Evolutionary conservation across 1,284 basidiomycete species (phyloP), one percentile per base, ranked within the genome.

Genomic region (Moniliella sp.): DNA sequence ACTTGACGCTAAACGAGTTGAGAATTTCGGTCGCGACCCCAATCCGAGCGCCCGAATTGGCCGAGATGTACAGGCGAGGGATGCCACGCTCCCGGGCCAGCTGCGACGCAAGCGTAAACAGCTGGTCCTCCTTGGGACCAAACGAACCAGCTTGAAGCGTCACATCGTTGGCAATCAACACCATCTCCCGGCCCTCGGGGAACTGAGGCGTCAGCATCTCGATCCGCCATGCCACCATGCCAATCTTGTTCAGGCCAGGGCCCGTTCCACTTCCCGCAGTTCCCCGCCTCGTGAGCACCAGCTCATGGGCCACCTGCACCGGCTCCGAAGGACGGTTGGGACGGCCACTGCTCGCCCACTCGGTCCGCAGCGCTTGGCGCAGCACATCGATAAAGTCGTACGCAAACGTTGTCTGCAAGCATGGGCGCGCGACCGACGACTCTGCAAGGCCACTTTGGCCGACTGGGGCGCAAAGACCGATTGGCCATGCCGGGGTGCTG

Each of bases 61-160:
- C 88, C 8, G 91, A 97, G 30, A 97, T 74, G 64, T 97, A 97
- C 49, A 97, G 77, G 28, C 88, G 78, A 34, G 88, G 88, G 18
- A 91, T 65, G 35, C 88, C 86, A 21, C 72, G 72, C 34, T 74
- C 66, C 32, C 86, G 79, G 28, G 88, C 88, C 51, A 91, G 82
- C 60, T 86, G 76, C 4, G 86, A 86, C 28, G 81, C 86, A 40
- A 79, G 76, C 65, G 74, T 86, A 68, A 97, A 97, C 73, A 79
- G 94, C 41, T 81, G 76, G 64, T 97, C 91, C 63, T 99, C 91
- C 5, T 67, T 60, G 23, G 91, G 91, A 34, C 88, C 91, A 61
- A 99, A 99, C 8, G 88, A 94, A 45, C 91, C 91, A 42, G 93
- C 94, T 66, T 83, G 88, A 69, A 74, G 88, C 13, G 91, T 99